Conservation (phyloP, 352 stramenopile species). For the Saprolegnia diclina region DNA sequence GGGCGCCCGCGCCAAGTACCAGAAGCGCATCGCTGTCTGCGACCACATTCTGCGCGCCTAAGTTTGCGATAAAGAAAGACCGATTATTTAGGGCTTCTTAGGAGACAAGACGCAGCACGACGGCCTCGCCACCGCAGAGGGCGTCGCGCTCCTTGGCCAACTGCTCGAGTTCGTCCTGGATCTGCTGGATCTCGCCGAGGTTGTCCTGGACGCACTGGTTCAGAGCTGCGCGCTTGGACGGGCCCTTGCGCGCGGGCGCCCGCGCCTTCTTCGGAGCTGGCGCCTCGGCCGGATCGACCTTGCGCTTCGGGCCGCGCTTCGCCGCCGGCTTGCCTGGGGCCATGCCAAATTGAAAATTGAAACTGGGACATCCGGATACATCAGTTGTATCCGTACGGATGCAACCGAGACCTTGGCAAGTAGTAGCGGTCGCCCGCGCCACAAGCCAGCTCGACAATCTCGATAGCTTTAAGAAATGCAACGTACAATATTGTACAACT, state of each 20-base stretch:
- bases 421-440: too few relatives aligned
- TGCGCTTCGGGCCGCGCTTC: background rate
- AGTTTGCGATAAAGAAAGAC: background rate
- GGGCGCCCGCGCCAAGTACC: background rate
- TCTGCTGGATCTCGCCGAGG: slow-evolving; percentile 10
- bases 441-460: too few relatives aligned
- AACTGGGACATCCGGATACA: background rate
- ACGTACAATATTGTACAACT: too few relatives aligned
- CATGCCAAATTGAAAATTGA: background rate
- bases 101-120: background rate
- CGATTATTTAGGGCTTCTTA: background rate
- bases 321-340: background rate
- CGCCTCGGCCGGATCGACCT: background rate
- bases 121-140: background rate
- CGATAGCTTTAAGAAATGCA: too few relatives aligned
- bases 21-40: background rate
- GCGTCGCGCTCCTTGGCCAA: slow-evolving; percentile 2
- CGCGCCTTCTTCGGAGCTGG: background rate
- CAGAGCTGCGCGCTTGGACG: slow-evolving; percentile 1
- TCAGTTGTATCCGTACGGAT: too few relatives aligned
- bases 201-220: slow-evolving; percentile 16
- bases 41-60: background rate
- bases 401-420: too few relatives aligned
- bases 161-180: slow-evolving; percentile 8
- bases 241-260: background rate